Evolutionary conservation across 2,329 filamentous ascomycete species (phyloP).

Genomic region (Biscogniauxia marginata): DNA sequence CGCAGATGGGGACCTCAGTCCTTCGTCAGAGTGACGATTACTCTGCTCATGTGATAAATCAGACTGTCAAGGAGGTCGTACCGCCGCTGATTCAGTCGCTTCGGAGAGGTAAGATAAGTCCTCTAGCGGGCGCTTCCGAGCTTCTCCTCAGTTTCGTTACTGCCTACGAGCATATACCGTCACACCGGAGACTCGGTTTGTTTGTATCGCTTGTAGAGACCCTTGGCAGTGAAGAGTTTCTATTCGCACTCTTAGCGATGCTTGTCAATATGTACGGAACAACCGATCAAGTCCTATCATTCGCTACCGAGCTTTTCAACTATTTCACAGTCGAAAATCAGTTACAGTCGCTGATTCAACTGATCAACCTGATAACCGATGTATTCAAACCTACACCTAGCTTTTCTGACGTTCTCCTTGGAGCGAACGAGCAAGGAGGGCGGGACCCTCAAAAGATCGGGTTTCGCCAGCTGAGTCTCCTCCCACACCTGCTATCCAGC

Average conservation of each 20-base stretch:
- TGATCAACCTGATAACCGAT: constrained; percentile 73
- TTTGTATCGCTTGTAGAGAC: constrained; percentile 85
- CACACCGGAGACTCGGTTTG: constrained; percentile 76
- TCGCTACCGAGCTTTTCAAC: constrained; percentile 71
- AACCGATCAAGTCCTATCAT: constrained; percentile 71
- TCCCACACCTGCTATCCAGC: constrained; percentile 58
- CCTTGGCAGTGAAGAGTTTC: constrained; percentile 79
- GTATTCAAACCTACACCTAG: constrained; percentile 71
- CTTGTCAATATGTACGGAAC: constrained; percentile 84
- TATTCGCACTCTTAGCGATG: constrained; percentile 85
- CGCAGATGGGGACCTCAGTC: constrained; percentile 92
- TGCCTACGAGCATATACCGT: constrained; percentile 93
- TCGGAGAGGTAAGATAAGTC: constrained; percentile 72
- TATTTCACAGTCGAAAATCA: constrained; percentile 74
- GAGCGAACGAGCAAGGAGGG: constrained; percentile 47
- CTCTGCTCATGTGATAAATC: constrained; percentile 92
- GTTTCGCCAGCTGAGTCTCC: constrained; percentile 53
- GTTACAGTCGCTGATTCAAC: constrained; percentile 73
- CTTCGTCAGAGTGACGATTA: constrained; percentile 94
- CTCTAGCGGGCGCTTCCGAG: constrained; percentile 80
- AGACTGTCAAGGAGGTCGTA: constrained; percentile 91
- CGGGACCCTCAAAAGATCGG: constrained; percentile 52
- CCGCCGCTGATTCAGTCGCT: constrained; percentile 87
- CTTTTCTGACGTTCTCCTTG: constrained; percentile 71
- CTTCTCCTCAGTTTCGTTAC: constrained; percentile 94